phyloP scores from a whole-genome alignment of 495 filamentous ascomycete species.

The Haplographium delicatum region DNA sequence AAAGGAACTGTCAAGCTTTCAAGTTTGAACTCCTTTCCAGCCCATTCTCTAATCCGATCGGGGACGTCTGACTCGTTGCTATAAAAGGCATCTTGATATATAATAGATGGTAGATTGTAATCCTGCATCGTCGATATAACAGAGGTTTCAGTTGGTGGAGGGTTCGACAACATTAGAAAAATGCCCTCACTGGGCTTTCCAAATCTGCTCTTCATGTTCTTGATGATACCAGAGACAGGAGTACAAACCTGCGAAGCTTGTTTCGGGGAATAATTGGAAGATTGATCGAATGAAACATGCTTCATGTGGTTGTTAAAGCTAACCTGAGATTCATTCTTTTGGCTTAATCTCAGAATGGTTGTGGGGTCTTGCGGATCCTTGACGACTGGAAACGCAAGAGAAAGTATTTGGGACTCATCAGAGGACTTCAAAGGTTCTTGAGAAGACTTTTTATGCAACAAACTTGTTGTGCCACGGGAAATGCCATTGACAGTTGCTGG shows the following conservation, averaged over 20 bases:
- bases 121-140: slow-evolving; percentile 39
- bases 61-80: slow-evolving; percentile 85
- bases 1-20: slow-evolving; percentile 69
- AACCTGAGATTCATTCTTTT: slow-evolving; percentile 39
- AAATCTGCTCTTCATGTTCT: slow-evolving; percentile 13
- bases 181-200: background rate
- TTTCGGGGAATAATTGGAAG: background rate
- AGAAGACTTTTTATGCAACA: slow-evolving; percentile 1
- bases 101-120: slow-evolving; percentile 43
- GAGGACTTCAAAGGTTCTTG: slow-evolving; percentile 8
- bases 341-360: slow-evolving; percentile 63
- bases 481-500: slow-evolving; percentile 4
- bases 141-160: slow-evolving; percentile 34
- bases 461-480: background rate
- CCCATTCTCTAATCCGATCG: slow-evolving; percentile 73
- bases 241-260: slow-evolving; percentile 2
- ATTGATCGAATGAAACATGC: slow-evolving; percentile 33
- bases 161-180: slow-evolving; percentile 27
- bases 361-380: slow-evolving; percentile 68
- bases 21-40: slow-evolving; percentile 78
- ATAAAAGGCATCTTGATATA: slow-evolving; percentile 87
- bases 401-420: slow-evolving; percentile 12
- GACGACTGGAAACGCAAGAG: slow-evolving; percentile 66
- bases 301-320: slow-evolving; percentile 34
- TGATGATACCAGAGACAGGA: background rate